Evolutionary conservation across 1,284 basidiomycete species (phyloP), one percentile per base, ranked within the genome.

Genomic region (Heterobasidion occidentale): DNA sequence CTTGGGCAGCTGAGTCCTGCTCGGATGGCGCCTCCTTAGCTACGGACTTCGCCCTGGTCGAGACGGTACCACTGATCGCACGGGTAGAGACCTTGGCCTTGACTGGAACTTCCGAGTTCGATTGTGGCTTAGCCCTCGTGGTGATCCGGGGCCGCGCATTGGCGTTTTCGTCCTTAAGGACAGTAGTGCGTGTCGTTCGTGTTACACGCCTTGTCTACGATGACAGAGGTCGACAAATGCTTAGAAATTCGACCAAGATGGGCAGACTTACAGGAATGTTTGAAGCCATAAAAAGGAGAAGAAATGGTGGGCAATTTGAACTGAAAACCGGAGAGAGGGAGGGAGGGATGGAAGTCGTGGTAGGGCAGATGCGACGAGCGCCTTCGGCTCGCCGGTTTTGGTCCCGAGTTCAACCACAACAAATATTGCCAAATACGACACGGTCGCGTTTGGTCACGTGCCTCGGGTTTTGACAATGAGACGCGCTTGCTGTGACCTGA

Each of bases 151-250:
- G 74, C 48, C 77, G 77, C 58, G 78, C 79, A 59, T 80, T 70
- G 27, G 71, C 69, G 55, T 75, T 88, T 75, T 86, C 83, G 65
- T 86, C 83, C 68, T 82, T 85, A 63, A 79, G 75, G 35, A 76
- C 71, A 47, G 73, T 66, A 9, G 77, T 73, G 58, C 79, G 78
- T 55, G 77, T 77, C 53, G 76, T 76, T 65, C 84, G 77, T 55
- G 80, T 79, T 56, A 77, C 72, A 70, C 83, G 80, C 62, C 82
- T 79, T 60, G 77, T 79, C 83, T 85, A 58, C n/a, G 48, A 46
- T 34, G 33, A 27, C 17, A 27, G 51, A 14, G 3, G n/a, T 11
- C 8, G 0, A 48, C 4, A 14, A 27, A 42, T 42, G 38, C 11
- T 12, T 1, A 33, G 52, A 42, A 19, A 27, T 27, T 5, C 4